Evolutionary conservation across 345 rosid species (phyloP), one percentile per base, ranked within the genome.

Genomic region (Acer yangbiense): DNA sequence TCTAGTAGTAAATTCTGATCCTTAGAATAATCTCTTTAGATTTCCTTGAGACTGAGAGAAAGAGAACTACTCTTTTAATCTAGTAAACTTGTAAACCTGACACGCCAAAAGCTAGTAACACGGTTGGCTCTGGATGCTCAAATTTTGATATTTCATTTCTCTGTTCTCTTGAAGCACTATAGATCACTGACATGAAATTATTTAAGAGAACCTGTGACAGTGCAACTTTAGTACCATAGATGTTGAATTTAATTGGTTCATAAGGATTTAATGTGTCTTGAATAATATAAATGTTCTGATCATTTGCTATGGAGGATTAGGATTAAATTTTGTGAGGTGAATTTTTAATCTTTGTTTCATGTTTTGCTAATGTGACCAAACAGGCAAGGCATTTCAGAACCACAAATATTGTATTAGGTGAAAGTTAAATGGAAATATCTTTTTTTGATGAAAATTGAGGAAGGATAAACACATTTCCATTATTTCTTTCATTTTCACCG

Each of bases 301-400:
- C 48, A 66, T n/a, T 75, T 50, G 54, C 65, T 20, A 3, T 13
- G 23, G 32, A 50, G 41, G 9, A 21, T 46, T 64, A 9, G 17
- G 32, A 74, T 48, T 25, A 41, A 63, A 27, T 46, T 73, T 25
- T 73, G 69, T 2, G 43, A 46, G 71, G 29, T 54, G 14, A 52
- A 6, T 32, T 65, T 75, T 41, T 54, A 35, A 54, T 52, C 50
- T 65, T 52, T 52, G 39, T 75, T 65, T 52, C 54, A 65, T 75
- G 17, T 32, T 52, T 29, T 52, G 48, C n/a, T 48, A 43, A 25
- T 9, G 27, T 48, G 52, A 63, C 43, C 46, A 63, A 11, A 63
- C 12, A 23, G 13, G 10, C 25, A 63, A 7, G 14, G 17, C 21
- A 43, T 20, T 21, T n/a, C 63, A 43, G 57, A 58, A 21, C n/a